phyloP scores from a whole-genome alignment of 805 yeast species.

The Kuraishia borneana region DNA sequence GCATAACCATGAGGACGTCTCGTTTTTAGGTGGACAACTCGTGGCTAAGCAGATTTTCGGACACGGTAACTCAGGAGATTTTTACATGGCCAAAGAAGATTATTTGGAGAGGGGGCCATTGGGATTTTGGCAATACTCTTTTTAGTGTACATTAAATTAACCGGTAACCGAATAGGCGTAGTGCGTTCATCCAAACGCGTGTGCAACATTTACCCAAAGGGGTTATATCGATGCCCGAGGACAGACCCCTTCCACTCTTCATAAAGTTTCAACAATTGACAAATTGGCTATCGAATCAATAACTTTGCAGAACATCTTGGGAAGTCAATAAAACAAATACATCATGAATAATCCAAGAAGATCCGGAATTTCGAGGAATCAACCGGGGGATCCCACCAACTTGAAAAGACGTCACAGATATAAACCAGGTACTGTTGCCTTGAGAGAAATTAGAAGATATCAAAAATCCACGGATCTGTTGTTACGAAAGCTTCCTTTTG shows the following conservation, averaged over 20 bases:
- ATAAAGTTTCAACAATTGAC: background rate
- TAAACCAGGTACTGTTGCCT: constrained; percentile 56
- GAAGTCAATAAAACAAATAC: background rate
- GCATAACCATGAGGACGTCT: constrained; percentile 58
- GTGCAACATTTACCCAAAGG: too few species aligned
- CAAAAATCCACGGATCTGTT: constrained; percentile 61
- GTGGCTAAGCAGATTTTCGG: constrained; percentile 78
- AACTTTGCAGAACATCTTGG: too few species aligned
- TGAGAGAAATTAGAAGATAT: constrained; percentile 56
- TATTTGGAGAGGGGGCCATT: constrained; percentile 76
- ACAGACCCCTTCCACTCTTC: too few species aligned
- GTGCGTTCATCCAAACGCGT: too few species aligned
- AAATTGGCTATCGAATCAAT: too few species aligned
- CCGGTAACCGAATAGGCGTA: too few species aligned
- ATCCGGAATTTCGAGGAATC: constrained; percentile 32
- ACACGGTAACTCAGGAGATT: constrained; percentile 44
- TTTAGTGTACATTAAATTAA: constrained; percentile 8
- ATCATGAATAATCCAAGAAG: background rate
- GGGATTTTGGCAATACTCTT: constrained; percentile 60
- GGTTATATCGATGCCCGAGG: too few species aligned
- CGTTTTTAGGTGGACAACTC: constrained; percentile 80
- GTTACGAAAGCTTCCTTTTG: constrained; percentile 66
- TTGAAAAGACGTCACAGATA: constrained; percentile 25
- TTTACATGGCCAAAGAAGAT: constrained; percentile 56
- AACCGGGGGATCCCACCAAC: constrained; percentile 43